Percentiles rank a stretch among this genome's conserved stretches.
These are phyloP conservation scores for Dioscorea zingiberensis DNA, from an alignment of 106 monocot genomes.

Conservation along the genomic window DNA sequence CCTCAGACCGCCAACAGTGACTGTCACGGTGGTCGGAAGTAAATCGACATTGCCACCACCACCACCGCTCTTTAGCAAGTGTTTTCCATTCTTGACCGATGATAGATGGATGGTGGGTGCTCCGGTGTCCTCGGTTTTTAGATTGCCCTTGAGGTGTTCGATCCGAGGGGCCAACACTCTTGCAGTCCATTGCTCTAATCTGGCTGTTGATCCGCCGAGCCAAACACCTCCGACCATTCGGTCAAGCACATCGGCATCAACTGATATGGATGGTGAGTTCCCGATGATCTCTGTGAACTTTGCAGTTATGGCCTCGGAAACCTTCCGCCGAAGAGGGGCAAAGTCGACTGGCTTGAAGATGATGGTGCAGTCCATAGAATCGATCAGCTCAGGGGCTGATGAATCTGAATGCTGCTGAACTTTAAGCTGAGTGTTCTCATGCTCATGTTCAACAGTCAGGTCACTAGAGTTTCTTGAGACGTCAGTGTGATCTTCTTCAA, in stretches of 20 bases:
- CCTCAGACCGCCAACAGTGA: slow-evolving; percentile 10
- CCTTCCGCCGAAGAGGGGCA: slow-evolving; percentile 19
- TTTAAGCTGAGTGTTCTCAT: slow-evolving; percentile 24
- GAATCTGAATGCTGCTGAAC: slow-evolving; percentile 11
- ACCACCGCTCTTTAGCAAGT: slow-evolving; percentile 11
- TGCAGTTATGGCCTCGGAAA: slow-evolving; percentile 37
- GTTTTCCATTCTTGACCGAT: slow-evolving; percentile 7
- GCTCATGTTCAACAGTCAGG: slow-evolving; percentile 69
- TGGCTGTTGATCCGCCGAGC: slow-evolving; percentile 31
- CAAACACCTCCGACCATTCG: slow-evolving; percentile 54
- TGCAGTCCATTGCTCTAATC: slow-evolving; percentile 63
- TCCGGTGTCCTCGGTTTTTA: slow-evolving; percentile 8
- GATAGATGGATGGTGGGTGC: slow-evolving; percentile 21
- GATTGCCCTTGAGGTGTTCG: slow-evolving; percentile 27
- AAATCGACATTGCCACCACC: not conserved
- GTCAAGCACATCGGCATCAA: slow-evolving; percentile 66
- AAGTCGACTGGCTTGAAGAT: slow-evolving; percentile 89
- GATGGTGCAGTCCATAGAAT: slow-evolving; percentile 49
- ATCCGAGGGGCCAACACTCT: slow-evolving; percentile 42
- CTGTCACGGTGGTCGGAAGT: slow-evolving; percentile 21
- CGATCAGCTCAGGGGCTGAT: slow-evolving; percentile 32
- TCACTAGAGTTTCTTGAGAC: slow-evolving; percentile 78
- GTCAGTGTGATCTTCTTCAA: slow-evolving; percentile 45
- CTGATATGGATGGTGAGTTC: slow-evolving; percentile 8
- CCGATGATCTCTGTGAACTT: slow-evolving; percentile 43